A percentile compares a stretch with the other conserved stretches of the same genome.
Conservation (phyloP, 1,139 yeast species). For the Groenewaldozyma auringiensis region DNA sequence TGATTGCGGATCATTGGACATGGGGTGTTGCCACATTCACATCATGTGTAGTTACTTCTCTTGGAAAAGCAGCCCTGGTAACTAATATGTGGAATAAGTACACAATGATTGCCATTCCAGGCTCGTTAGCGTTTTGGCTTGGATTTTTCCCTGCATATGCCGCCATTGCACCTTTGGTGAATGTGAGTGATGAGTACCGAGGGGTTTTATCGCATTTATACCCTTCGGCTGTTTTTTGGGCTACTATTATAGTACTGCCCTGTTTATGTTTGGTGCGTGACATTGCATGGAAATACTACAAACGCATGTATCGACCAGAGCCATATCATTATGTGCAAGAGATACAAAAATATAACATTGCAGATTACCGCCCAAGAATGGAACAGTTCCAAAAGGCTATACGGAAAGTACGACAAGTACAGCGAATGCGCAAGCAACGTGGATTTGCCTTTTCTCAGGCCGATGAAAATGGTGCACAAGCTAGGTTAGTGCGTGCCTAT, state of each 20-base stretch:
- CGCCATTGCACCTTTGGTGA: slow-evolving; percentile 70
- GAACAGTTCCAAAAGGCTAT: slow-evolving; percentile 97
- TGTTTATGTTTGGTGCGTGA: slow-evolving; percentile 76
- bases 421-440: slow-evolving; percentile 95
- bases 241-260: slow-evolving; percentile 67
- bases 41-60: slow-evolving; percentile 76
- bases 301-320: slow-evolving; percentile 85
- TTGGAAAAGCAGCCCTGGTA: slow-evolving; percentile 90
- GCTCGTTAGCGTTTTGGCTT: slow-evolving; percentile 81
- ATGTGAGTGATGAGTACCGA: slow-evolving; percentile 75
- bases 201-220: slow-evolving; percentile 76
- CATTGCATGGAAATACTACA: slow-evolving; percentile 88
- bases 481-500: slow-evolving; percentile 81
- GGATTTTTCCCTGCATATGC: slow-evolving; percentile 84
- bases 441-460: slow-evolving; percentile 98
- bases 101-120: slow-evolving; percentile 88
- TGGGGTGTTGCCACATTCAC: slow-evolving; percentile 94
- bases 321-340: slow-evolving; percentile 93
- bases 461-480: slow-evolving; percentile 83
- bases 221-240: slow-evolving; percentile 79
- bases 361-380: slow-evolving; percentile 89
- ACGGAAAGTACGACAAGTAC: slow-evolving; percentile 94
- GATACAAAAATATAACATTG: slow-evolving; percentile 90
- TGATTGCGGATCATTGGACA: slow-evolving; percentile 82
- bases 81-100: slow-evolving; percentile 94